These are phyloP conservation scores for Lasiosphaeris hirsuta DNA, from an alignment of 495 filamentous ascomycete species.

Conservation along the genomic window DNA sequence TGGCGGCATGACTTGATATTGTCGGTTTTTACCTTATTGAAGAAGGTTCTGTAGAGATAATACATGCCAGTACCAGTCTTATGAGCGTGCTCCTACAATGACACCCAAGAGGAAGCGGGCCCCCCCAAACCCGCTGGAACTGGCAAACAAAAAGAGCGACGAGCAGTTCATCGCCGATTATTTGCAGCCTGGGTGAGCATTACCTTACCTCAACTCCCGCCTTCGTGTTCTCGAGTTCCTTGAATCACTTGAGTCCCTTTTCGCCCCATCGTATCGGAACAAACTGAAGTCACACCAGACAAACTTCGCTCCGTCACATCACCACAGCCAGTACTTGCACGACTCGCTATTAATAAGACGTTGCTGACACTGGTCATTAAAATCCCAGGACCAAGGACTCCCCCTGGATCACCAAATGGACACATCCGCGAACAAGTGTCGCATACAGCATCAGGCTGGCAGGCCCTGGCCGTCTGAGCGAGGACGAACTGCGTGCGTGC, in stretches of 20 bases:
- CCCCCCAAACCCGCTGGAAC: constrained; percentile 38
- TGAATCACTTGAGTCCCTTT: too few relatives aligned
- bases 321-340: not conserved
- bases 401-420: constrained; percentile 43
- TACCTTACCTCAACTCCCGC: not conserved
- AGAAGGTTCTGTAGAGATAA: too few relatives aligned
- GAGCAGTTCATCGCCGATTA: constrained; percentile 44
- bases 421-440: constrained; percentile 37
- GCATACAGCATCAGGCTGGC: constrained; percentile 46
- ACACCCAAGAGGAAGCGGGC: constrained; percentile 31
- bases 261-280: not conserved
- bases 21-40: too few relatives aligned
- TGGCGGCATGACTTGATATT: too few relatives aligned
- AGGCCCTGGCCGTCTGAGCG: constrained; percentile 44
- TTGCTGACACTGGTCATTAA: too few relatives aligned
- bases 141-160: constrained; percentile 43
- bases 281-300: not conserved
- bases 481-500: constrained; percentile 59
- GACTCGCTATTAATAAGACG: too few relatives aligned
- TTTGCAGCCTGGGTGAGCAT: constrained; percentile 36
- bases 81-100: constrained; percentile 7
- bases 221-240: too few relatives aligned
- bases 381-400: constrained; percentile 4
- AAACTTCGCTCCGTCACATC: not conserved
- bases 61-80: not conserved